Conservation (phyloP, 805 yeast species). For the Cyberlindnera euphorbiae region DNA sequence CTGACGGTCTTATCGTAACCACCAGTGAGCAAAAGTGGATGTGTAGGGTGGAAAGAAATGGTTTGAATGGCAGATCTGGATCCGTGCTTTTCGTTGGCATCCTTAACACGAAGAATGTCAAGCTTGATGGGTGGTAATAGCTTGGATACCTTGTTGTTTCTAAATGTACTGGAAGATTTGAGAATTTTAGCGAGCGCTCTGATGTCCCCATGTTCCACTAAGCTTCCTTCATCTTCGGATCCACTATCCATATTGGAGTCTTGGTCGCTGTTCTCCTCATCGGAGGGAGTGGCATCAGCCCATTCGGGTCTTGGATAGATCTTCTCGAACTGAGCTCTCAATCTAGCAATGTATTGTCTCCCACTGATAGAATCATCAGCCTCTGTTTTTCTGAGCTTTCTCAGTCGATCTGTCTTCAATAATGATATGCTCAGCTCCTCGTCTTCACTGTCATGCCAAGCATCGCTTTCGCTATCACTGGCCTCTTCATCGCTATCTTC, state of each 20-base stretch:
- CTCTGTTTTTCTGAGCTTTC: constrained; percentile 64
- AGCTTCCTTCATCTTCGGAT: constrained; percentile 27
- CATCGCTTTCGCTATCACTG: constrained; percentile 37
- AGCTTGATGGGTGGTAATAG: constrained; percentile 65
- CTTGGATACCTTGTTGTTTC: constrained; percentile 36
- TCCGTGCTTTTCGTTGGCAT: constrained; percentile 69
- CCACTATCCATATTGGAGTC: constrained; percentile 20
- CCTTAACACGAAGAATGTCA: constrained; percentile 78
- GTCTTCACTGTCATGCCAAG: constrained; percentile 92
- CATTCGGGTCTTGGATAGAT: constrained; percentile 84
- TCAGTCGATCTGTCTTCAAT: constrained; percentile 50
- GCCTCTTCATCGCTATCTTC: constrained; percentile 29
- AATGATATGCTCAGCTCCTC: constrained; percentile 65
- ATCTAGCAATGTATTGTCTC: constrained; percentile 52
- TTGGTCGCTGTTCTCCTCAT: constrained; percentile 28
- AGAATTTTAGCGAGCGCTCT: constrained; percentile 36
- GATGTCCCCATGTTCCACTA: constrained; percentile 34
- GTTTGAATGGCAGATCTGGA: constrained; percentile 83
- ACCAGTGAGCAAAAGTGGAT: constrained; percentile 80
- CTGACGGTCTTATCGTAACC: constrained; percentile 90
- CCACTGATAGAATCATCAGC: constrained; percentile 54
- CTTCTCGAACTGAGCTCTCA: constrained; percentile 66
- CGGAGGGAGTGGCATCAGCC: constrained; percentile 40
- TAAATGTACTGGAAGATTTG: constrained; percentile 35
- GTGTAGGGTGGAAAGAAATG: constrained; percentile 76